Base-by-base conservation (phyloP, 352 stramenopile species). In the Phytophthora aleatoria region DNA sequence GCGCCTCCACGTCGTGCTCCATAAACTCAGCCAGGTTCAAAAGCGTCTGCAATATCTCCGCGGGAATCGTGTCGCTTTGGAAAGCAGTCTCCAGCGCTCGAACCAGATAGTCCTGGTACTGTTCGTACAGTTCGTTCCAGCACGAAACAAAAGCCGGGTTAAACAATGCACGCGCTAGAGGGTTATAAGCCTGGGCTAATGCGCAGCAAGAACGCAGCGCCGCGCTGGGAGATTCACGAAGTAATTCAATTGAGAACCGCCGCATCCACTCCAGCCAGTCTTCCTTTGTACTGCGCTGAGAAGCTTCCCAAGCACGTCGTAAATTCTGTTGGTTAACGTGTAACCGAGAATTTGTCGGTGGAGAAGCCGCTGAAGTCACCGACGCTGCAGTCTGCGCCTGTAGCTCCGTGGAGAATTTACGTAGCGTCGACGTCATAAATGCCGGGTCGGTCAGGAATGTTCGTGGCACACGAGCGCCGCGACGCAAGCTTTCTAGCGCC, bases 181-280 rank as follows among this genome's bases (percentile, higher is more conserved):
- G 96, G 51, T 98, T 96, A 74, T 99, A 99, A 38, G 94, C 96
- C 48, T 99, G 91, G 6, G 97, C 97, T 39, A 99, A 67, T 13
- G 92, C 88, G 45, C 90, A 95, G 64, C 94, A 98, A 2, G 90
- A 95, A 16, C 97, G 79, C 48, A 99, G 78, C 13, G 96, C 96
- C 41, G 95, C 89, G 36, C 90, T 98, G 9, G 98, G 97, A 9
- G 94, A 98, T 71, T 99, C 95, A 27, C 96, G 89, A n/a, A 99
- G 76, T 13, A 99, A 78, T 68, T 99, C 89, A 55, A 99, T 94
- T 8, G 91, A 95, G 56, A 99, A 97, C 0, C 96, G 79, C 1
- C 97, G 82, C 81, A 99, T 98, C 98, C 98, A 99, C 61, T 99
- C 97, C 27, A 97, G 78, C 97, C 97, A 99, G 69, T 99, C 97